Conservation (phyloP, 2,329 filamentous ascomycete species). For the Aspergillus oerlinghausenensis region DNA sequence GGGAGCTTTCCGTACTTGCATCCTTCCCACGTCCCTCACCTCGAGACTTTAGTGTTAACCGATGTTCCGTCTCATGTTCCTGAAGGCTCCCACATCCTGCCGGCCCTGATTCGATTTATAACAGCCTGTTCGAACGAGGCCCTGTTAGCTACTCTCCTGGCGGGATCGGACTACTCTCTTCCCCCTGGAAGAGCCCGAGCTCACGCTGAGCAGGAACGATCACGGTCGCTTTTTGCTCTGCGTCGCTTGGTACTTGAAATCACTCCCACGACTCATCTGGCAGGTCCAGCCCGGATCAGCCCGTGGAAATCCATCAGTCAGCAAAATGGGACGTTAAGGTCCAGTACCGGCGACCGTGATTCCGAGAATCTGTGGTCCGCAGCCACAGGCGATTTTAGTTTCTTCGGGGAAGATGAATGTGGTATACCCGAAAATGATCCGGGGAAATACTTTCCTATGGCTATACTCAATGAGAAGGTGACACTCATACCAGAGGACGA, state of each 20-base stretch:
- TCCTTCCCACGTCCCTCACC: constrained; percentile 51
- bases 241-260: constrained; percentile 55
- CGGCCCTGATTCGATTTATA: constrained; percentile 51
- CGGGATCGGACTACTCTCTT: constrained; percentile 53
- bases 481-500: constrained; percentile 36
- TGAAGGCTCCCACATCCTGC: constrained; percentile 38
- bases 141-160: constrained; percentile 49
- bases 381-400: constrained; percentile 56
- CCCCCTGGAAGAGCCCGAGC: constrained; percentile 53
- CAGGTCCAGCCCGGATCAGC: constrained; percentile 12
- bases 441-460: constrained; percentile 42
- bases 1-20: constrained; percentile 41
- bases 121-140: constrained; percentile 54
- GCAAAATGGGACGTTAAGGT: constrained; percentile 46
- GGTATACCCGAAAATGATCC: constrained; percentile 45
- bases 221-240: constrained; percentile 52
- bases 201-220: constrained; percentile 46
- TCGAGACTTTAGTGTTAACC: constrained; percentile 54
- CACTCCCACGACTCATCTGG: constrained; percentile 27
- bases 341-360: constrained; percentile 56
- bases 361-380: constrained; percentile 58
- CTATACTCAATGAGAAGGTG: constrained; percentile 41
- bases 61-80: constrained; percentile 48
- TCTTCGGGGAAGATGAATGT: constrained; percentile 57
- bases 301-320: constrained; percentile 42